phyloP scores from a whole-genome alignment of 495 filamentous ascomycete genomes.

The Delitschia confertaspora region DNA sequence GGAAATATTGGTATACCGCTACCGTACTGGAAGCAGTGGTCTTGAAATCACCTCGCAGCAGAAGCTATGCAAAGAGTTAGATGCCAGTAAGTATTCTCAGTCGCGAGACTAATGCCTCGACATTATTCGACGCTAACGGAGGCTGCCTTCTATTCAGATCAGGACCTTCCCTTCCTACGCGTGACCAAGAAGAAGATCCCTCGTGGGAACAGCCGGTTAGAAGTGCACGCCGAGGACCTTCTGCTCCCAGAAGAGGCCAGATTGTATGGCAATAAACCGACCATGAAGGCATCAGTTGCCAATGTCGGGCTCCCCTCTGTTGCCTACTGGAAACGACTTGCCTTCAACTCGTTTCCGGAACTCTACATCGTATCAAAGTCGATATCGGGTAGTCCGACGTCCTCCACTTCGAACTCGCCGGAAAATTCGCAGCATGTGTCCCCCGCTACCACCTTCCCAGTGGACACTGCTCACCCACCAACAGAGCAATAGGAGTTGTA shows the following conservation, averaged over 20 bases:
- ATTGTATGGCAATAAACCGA: conserved; percentile 30
- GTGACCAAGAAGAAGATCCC: conserved; percentile 34
- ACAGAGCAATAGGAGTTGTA: too few relatives aligned
- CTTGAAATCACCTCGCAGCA: conserved; percentile 31
- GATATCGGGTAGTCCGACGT: conserved; percentile 21
- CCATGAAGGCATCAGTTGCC: conserved; percentile 31
- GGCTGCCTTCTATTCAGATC: conserved; percentile 23
- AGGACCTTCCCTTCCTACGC: conserved; percentile 26
- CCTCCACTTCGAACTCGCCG: conserved; percentile 23
- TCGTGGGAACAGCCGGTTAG: conserved; percentile 31
- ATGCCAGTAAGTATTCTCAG: conserved; percentile 28
- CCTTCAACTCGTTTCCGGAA: conserved; percentile 32
- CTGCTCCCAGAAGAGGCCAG: conserved; percentile 30
- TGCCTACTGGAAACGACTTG: conserved; percentile 33
- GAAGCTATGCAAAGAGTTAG: conserved; percentile 31
- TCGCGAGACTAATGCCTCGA: not conserved
- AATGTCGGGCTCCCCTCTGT: conserved; percentile 32
- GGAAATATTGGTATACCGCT: conserved; percentile 32
- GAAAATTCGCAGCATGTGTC: conserved; percentile 28
- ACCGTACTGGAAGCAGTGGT: conserved; percentile 24
- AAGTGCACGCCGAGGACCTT: conserved; percentile 34
- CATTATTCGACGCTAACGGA: conserved; percentile 10
- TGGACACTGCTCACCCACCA: too few relatives aligned
- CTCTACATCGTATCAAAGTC: conserved; percentile 33
- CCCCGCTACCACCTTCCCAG: conserved; percentile 23